Evolutionary conservation across 495 filamentous ascomycete species (phyloP), one percentile per base, ranked within the genome.

Genomic region (Talaromyces proteolyticus): DNA sequence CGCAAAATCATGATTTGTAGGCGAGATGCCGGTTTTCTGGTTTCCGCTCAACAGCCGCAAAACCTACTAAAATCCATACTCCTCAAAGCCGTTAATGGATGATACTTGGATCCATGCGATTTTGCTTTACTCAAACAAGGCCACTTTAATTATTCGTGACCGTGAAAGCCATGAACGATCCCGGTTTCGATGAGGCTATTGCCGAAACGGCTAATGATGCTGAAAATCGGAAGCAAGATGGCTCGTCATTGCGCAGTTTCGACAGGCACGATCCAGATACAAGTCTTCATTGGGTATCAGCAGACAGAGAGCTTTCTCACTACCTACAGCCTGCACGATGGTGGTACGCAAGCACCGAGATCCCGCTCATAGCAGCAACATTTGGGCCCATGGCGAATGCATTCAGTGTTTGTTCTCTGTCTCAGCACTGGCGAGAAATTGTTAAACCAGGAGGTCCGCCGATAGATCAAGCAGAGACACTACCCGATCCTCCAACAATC

Each of bases 261-360:
- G 58, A 53, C 68, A 65, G 41, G 68, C 70, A 37, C 44, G 67
- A 47, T 52, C 3, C 41, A 20, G 3, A 40, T 42, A 14, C 20
- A 4, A 40, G 45, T 23, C 16, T 42, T 40, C 38, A 41, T 39
- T 50, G 47, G 47, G 10, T 21, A n/a, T 42, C 40, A 0, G 18
- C 38, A 20, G 21, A 50, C 0, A 17, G 47, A 36, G 23, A 47
- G 10, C 38, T 47, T 19, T 5, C 45, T 36, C 34, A 26, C 23
- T 36, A 40, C 18, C 41, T 50, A 18, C 42, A 77, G 49, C 50
- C 50, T 43, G 62, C 56, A 50, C 82, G 83, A 37, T 95, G 89
- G 89, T 95, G 90, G 89, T 85, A 92, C 55, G 86, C 87, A 7
- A 86, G 83, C 18, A 88, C 88, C 0, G 87, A 81, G 8, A 88